These are phyloP conservation scores for Angomonas ambiguus DNA, from an alignment of 208 protist species.

Conservation along the genomic window DNA sequence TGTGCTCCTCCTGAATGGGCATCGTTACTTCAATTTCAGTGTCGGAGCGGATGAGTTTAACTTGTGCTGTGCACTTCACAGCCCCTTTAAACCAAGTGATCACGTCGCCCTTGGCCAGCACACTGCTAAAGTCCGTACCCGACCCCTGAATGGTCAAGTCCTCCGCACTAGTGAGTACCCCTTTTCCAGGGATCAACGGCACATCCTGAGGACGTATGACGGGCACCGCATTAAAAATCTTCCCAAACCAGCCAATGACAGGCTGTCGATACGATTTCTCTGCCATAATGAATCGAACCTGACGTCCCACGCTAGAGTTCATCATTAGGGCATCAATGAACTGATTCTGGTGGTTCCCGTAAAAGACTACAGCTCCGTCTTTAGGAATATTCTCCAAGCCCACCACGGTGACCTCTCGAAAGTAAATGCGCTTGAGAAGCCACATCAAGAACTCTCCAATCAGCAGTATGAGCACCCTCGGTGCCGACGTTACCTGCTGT, in stretches of 20 bases:
- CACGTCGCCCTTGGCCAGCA: conserved; percentile 60
- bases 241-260: conserved; percentile 80
- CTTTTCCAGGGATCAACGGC: conserved; percentile 46
- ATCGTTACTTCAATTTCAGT: conserved; percentile 74
- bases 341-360: conserved; percentile 93
- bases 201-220: conserved; percentile 92
- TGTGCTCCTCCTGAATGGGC: conserved; percentile 51
- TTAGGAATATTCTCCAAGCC: conserved; percentile 85
- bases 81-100: conserved; percentile 46
- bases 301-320: conserved; percentile 63
- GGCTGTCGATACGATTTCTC: conserved; percentile 83
- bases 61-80: conserved; percentile 58
- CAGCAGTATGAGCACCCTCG: conserved; percentile 36
- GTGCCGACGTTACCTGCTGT: conserved; percentile 47
- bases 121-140: conserved; percentile 64
- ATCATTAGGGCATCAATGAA: conserved; percentile 92
- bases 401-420: conserved; percentile 88
- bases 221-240: conserved; percentile 86
- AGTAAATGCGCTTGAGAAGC: conserved; percentile 88
- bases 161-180: conserved; percentile 42
- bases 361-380: conserved; percentile 90
- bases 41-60: conserved; percentile 57
- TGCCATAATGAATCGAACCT: conserved; percentile 91
- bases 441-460: conserved; percentile 86
- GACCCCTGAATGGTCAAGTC: conserved; percentile 49